Evolutionary conservation across 352 stramenopile genomes (phyloP), one percentile per base, ranked within the genome.

Genomic region (Phytophthora pini): DNA sequence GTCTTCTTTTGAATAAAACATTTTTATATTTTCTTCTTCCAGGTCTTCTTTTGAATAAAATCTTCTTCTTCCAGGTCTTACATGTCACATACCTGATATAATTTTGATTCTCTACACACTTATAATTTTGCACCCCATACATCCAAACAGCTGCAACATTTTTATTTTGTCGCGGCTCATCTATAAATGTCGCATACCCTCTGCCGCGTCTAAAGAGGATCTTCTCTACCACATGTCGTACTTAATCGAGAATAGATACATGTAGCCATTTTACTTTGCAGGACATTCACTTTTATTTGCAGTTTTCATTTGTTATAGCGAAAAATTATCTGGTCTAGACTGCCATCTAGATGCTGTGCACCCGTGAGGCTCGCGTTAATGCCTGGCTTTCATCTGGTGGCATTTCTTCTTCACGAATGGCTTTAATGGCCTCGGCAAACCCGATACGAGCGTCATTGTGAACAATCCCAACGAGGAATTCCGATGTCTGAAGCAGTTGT

Each of bases 391-490:
- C 56, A 7, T 72, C 56, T 4, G 52, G 34, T 15, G 57, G 63
- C 58, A 70, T 54, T 2, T 65, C 61, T 44, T 76, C 65, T 10
- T 75, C 73, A 0, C 84, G 82, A 26, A 93, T 91, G 2, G 82
- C 80, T 3, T 50, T 63, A 61, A 93, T 90, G 13, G 84, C 84
- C 41, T 89, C 80, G 20, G 75, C 56, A 56, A 93, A 89, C 2
- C 72, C 70, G 51, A 92, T 92, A 26, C 78, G 72, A 39, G 84
- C 78, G 57, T 88, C 79, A 52, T 79, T 73, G 20, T 61, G 63
- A 4, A 92, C 82, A 46, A 92, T 85, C 15, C 82, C 84, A 22
- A 80, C 72, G 5, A 90, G 69, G 51, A 91, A 85, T 39, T 88
- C 86, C 3, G 82, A 90, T 2, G 73, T 84, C 57, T 84, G 57